Evolutionary conservation across 441 rosid genomes (phyloP).

Genomic region (Gossypium gossypioides): DNA sequence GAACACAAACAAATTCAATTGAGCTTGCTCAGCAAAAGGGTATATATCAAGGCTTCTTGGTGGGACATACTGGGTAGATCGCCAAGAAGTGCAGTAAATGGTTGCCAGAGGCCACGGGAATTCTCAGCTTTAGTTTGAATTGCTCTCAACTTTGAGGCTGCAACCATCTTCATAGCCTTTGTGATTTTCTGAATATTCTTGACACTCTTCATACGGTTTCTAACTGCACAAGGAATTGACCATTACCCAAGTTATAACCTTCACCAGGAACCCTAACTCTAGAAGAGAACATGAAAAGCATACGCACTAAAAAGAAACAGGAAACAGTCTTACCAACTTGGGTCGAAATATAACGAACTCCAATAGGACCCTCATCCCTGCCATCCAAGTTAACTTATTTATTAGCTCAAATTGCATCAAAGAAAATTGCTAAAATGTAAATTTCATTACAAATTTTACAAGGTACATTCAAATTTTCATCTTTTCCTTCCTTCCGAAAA

Average conservation of each 20-base stretch:
- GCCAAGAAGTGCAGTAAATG: conserved; percentile 35
- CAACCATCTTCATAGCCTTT: conserved; percentile 99
- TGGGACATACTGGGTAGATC: neutral
- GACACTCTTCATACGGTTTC: conserved; percentile 95
- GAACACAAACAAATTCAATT: neutral
- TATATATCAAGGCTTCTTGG: conserved; percentile 1
- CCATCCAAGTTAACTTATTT: conserved; percentile 17
- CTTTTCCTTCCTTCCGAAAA: neutral
- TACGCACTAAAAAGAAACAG: neutral
- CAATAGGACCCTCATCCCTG: conserved; percentile 72
- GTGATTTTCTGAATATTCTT: conserved; percentile 91
- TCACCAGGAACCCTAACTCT: neutral
- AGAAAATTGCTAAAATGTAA: neutral
- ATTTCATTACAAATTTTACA: neutral
- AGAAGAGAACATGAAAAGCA: neutral
- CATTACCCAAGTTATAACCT: conserved; percentile 6
- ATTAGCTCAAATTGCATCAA: neutral
- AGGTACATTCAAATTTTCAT: neutral
- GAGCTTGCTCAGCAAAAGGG: neutral
- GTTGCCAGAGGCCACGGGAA: conserved; percentile 95
- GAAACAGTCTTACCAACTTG: conserved; percentile 55
- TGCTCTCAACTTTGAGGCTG: conserved; percentile 87
- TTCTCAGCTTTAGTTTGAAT: conserved; percentile 76
- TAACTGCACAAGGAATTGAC: conserved; percentile 39
- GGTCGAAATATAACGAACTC: conserved; percentile 70